These are phyloP conservation scores for Malassezia dermatis DNA, from an alignment of 1,284 basidiomycete genomes.

Conservation along the genomic window DNA sequence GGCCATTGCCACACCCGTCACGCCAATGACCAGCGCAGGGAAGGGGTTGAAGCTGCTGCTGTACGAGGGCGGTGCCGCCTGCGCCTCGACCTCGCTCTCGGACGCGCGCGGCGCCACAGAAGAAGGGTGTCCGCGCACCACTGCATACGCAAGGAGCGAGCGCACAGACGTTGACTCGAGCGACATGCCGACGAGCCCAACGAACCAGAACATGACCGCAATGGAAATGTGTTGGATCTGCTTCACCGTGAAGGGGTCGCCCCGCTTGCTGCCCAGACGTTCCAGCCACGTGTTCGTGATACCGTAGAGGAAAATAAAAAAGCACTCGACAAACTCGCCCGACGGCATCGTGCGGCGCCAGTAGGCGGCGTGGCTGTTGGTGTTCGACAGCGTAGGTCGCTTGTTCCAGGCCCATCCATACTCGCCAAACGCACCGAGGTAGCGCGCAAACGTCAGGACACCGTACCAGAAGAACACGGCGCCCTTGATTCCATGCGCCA, in stretches of 20 bases:
- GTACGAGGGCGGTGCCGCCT: slow-evolving; percentile 52
- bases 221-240: slow-evolving; percentile 91
- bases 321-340: slow-evolving; percentile 78
- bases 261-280: slow-evolving; percentile 65
- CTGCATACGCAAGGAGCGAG: slow-evolving; percentile 27
- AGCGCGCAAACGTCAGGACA: slow-evolving; percentile 74
- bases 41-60: slow-evolving; percentile 80
- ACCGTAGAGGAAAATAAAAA: slow-evolving; percentile 80
- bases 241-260: slow-evolving; percentile 79
- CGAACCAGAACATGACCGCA: slow-evolving; percentile 91
- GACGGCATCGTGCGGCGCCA: slow-evolving; percentile 29
- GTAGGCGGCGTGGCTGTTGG: slow-evolving; percentile 16
- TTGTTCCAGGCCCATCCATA: slow-evolving; percentile 91
- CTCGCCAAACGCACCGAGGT: slow-evolving; percentile 77
- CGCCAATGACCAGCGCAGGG: slow-evolving; percentile 66
- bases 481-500: slow-evolving; percentile 83
- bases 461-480: slow-evolving; percentile 58
- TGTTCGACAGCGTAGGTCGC: slow-evolving; percentile 20
- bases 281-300: slow-evolving; percentile 94
- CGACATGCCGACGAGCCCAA: slow-evolving; percentile 76
- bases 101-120: slow-evolving; percentile 9
- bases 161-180: slow-evolving; percentile 61
- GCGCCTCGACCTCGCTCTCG: slow-evolving; percentile 21
- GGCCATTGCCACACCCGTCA: slow-evolving; percentile 91
- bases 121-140: slow-evolving; percentile 21